Conservation (phyloP, 2,329 filamentous ascomycete species). For the Myrmaecium sp. region DNA sequence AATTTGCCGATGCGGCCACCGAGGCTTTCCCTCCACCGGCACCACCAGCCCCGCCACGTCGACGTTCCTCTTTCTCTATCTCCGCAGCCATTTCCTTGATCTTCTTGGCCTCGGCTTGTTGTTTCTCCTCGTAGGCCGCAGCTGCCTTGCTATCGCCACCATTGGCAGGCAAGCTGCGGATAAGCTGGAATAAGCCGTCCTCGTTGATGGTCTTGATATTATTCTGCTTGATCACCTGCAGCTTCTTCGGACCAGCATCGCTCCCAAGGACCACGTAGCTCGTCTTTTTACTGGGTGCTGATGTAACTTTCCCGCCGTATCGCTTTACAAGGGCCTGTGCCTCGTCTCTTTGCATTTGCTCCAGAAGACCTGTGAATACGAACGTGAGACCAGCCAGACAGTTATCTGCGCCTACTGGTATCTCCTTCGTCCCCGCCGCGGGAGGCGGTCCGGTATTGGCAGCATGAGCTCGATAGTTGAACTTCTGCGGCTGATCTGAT, state of each 20-base stretch:
- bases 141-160: slow-evolving; percentile 81
- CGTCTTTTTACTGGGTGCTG: slow-evolving; percentile 78
- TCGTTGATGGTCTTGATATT: slow-evolving; percentile 88
- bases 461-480: slow-evolving; percentile 52
- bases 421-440: slow-evolving; percentile 42
- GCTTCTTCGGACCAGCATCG: slow-evolving; percentile 86
- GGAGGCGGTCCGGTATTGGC: slow-evolving; percentile 37
- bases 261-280: slow-evolving; percentile 80
- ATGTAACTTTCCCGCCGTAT: slow-evolving; percentile 83
- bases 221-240: slow-evolving; percentile 65
- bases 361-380: slow-evolving; percentile 83
- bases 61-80: slow-evolving; percentile 62
- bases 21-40: slow-evolving; percentile 24
- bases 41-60: slow-evolving; percentile 28
- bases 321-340: slow-evolving; percentile 75
- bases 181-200: slow-evolving; percentile 75
- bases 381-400: slow-evolving; percentile 82
- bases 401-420: slow-evolving; percentile 73
- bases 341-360: slow-evolving; percentile 67
- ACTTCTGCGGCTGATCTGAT: slow-evolving; percentile 49
- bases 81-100: slow-evolving; percentile 64
- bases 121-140: slow-evolving; percentile 70
- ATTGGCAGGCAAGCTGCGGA: slow-evolving; percentile 62
- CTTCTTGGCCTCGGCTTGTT: slow-evolving; percentile 68
- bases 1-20: slow-evolving; percentile 15